A percentile compares a stretch with the other conserved stretches of the same genome.
These are phyloP conservation scores for Fraxinus quadrangulata DNA, from an alignment of 257 asterid species.

Conservation along the genomic window DNA sequence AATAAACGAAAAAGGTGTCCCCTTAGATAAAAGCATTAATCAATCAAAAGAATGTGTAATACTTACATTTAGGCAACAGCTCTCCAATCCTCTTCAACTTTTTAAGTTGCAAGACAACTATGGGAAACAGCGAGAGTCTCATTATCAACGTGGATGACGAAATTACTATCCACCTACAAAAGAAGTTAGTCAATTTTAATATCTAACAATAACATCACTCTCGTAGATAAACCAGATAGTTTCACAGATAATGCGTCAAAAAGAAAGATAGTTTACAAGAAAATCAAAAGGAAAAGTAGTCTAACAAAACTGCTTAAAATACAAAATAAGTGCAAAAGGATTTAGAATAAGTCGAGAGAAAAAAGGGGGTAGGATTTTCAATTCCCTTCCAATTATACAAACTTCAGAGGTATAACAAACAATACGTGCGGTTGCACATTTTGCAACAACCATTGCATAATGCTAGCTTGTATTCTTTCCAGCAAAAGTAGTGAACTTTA, in stretches of 20 bases:
- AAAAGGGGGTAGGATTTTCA: neutral
- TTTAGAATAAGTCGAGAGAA: too few species aligned
- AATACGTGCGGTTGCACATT: neutral
- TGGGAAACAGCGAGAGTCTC: conserved; percentile 68
- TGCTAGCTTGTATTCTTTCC: neutral
- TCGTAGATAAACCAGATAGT: neutral
- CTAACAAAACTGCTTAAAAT: neutral
- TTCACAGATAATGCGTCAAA: neutral
- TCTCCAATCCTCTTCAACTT: conserved; percentile 66
- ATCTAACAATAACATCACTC: conserved; percentile 14
- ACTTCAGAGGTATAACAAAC: neutral
- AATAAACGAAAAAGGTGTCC: conserved; percentile 7
- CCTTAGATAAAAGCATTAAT: conserved; percentile 4
- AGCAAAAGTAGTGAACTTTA: neutral
- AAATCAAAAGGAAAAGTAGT: neutral
- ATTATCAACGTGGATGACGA: conserved; percentile 68
- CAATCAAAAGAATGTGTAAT: conserved; percentile 18
- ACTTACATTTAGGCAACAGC: conserved; percentile 74
- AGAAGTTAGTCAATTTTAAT: conserved; percentile 19
- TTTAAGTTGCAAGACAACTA: conserved; percentile 65
- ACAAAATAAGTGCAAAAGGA: neutral
- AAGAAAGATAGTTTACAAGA: neutral
- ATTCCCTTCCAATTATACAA: neutral
- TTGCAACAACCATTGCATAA: neutral
- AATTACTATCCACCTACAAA: conserved; percentile 83